phyloP scores from a whole-genome alignment of 805 yeast genomes.

The Lipomyces chichibuensis region DNA sequence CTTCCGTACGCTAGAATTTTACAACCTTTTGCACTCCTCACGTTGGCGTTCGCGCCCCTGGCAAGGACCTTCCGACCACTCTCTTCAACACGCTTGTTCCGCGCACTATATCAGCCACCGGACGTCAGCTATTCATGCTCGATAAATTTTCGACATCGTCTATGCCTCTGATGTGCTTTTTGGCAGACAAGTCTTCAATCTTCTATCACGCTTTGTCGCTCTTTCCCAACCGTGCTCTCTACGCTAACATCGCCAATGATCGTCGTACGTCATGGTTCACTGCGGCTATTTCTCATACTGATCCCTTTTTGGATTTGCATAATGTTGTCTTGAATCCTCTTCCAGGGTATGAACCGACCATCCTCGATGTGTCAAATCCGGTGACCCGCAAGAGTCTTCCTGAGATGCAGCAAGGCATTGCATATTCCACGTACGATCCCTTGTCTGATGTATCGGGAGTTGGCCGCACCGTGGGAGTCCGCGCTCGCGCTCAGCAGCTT shows the following conservation, averaged over 20 bases:
- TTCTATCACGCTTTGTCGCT: conserved; percentile 59
- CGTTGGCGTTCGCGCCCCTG: conserved; percentile 57
- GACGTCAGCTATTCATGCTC: conserved; percentile 70
- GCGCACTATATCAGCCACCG: conserved; percentile 66
- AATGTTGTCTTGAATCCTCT: conserved; percentile 40
- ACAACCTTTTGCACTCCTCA: conserved; percentile 72
- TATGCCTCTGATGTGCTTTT: conserved; percentile 61
- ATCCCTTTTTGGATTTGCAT: conserved; percentile 56
- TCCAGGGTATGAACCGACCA: conserved; percentile 58
- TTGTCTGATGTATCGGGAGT: conserved; percentile 17
- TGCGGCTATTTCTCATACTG: conserved; percentile 64
- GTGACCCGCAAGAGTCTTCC: conserved; percentile 38
- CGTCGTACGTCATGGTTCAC: conserved; percentile 84
- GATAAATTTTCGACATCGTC: conserved; percentile 45
- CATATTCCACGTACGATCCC: conserved; percentile 17
- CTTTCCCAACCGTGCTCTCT: conserved; percentile 60
- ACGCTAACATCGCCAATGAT: conserved; percentile 79
- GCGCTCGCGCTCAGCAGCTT: conserved; percentile 14
- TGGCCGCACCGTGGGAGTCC: conserved; percentile 13
- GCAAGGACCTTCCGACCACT: conserved; percentile 47
- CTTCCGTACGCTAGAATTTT: conserved; percentile 45
- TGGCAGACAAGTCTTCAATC: conserved; percentile 65
- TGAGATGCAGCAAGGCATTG: neutral
- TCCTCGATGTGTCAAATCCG: conserved; percentile 57
- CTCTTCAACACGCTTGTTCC: conserved; percentile 69